Evolutionary conservation across 2,329 filamentous ascomycete genomes (phyloP).

Genomic region (Ceratocystis colombiana): DNA sequence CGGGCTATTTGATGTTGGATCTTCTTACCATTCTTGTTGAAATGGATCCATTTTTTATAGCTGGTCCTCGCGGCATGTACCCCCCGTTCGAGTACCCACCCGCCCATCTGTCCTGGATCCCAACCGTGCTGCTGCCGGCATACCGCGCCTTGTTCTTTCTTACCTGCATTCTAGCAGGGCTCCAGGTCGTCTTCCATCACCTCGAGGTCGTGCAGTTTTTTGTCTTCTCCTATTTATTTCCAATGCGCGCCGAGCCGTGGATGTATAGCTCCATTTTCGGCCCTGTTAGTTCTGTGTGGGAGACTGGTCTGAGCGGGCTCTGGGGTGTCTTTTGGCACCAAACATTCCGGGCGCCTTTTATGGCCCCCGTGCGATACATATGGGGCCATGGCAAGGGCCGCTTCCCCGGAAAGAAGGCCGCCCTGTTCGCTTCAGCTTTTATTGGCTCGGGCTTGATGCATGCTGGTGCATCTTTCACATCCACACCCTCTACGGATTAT

Average conservation of each 20-base stretch:
- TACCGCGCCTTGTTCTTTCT: slow-evolving; percentile 50
- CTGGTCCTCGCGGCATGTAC: slow-evolving; percentile 35
- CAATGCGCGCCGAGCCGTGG: slow-evolving; percentile 43
- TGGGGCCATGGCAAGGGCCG: slow-evolving; percentile 33
- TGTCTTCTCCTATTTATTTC: slow-evolving; percentile 43
- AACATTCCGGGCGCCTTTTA: slow-evolving; percentile 65
- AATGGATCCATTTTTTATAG: slow-evolving; percentile 67
- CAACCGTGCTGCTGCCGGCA: slow-evolving; percentile 39
- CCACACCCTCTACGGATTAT: slow-evolving; percentile 44
- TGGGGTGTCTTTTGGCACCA: slow-evolving; percentile 93
- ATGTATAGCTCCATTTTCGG: slow-evolving; percentile 48
- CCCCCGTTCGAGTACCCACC: slow-evolving; percentile 33
- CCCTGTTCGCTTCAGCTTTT: slow-evolving; percentile 46
- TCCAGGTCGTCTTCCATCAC: slow-evolving; percentile 51
- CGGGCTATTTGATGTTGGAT: slow-evolving; percentile 60
- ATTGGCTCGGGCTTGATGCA: slow-evolving; percentile 59
- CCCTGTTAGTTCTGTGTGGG: slow-evolving; percentile 42
- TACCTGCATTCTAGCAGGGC: slow-evolving; percentile 46
- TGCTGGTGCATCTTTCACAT: slow-evolving; percentile 56
- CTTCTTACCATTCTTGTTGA: slow-evolving; percentile 51
- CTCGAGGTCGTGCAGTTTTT: slow-evolving; percentile 48
- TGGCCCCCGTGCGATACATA: slow-evolving; percentile 47
- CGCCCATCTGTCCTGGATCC: slow-evolving; percentile 36
- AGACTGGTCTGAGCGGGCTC: slow-evolving; percentile 64
- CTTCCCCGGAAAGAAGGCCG: slow-evolving; percentile 26